Evolutionary conservation across 495 filamentous ascomycete species (phyloP).

Genomic region (Penicillium coffeae): DNA sequence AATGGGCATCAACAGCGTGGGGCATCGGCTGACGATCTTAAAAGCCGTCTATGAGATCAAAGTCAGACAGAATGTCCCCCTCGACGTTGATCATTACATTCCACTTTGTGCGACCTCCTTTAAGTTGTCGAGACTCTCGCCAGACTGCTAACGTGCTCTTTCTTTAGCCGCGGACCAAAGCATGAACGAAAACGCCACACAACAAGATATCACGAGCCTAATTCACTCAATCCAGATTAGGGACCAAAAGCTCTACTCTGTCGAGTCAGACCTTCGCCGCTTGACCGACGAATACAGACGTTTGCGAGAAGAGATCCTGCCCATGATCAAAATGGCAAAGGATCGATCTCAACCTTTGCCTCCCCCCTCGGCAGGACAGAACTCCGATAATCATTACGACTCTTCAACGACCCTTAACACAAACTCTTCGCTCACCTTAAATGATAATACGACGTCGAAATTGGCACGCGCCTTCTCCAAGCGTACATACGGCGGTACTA

Average conservation of each 20-base stretch:
- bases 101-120: constrained; percentile 69
- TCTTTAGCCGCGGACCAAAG: constrained; percentile 79
- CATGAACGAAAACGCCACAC: constrained; percentile 77
- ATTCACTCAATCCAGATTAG: constrained; percentile 81
- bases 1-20: constrained; percentile 88
- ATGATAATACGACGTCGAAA: constrained; percentile 24
- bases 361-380: constrained; percentile 34
- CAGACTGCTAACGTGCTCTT: constrained; percentile 11
- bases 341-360: constrained; percentile 87
- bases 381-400: constrained; percentile 22
- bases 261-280: constrained; percentile 75
- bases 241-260: constrained; percentile 77
- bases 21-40: constrained; percentile 89
- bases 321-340: constrained; percentile 83
- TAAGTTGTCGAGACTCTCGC: background rate
- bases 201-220: constrained; percentile 85
- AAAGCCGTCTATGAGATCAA: constrained; percentile 95
- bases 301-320: constrained; percentile 84
- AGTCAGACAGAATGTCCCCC: constrained; percentile 81
- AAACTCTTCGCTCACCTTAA: constrained; percentile 35
- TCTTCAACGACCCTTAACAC: constrained; percentile 42
- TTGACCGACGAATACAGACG: constrained; percentile 81
- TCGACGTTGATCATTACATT: constrained; percentile 91
- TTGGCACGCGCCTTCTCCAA: constrained; percentile 65
- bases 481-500: constrained; percentile 72